Conservation (phyloP, 2,329 filamentous ascomycete species). For the Clonostachys rosea region DNA sequence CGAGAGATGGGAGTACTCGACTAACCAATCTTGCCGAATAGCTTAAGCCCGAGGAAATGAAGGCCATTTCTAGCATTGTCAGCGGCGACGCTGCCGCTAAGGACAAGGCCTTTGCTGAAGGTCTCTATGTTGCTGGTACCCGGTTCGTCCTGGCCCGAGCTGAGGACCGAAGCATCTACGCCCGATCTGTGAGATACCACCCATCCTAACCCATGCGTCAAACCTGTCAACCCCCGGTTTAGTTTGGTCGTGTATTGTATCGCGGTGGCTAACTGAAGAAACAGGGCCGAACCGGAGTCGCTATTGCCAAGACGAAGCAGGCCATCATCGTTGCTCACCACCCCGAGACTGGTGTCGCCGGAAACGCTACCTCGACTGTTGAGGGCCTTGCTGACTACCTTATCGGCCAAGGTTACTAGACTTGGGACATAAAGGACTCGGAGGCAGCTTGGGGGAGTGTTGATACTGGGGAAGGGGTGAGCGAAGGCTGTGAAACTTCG, state of each 20-base stretch:
- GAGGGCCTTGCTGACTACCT: conserved; percentile 87
- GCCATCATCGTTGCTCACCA: conserved; percentile 89
- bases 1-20: background rate
- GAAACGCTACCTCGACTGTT: conserved; percentile 73
- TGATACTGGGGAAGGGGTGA: too few relatives aligned
- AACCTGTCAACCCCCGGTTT: too few relatives aligned
- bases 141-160: conserved; percentile 75
- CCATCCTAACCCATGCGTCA: background rate
- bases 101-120: conserved; percentile 65
- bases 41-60: conserved; percentile 50
- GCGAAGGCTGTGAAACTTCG: too few relatives aligned
- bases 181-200: conserved; percentile 64
- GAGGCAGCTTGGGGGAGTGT: background rate
- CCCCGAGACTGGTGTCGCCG: conserved; percentile 66
- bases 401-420: conserved; percentile 71
- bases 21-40: conserved; percentile 5
- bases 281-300: conserved; percentile 72
- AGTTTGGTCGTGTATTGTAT: background rate
- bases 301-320: conserved; percentile 81
- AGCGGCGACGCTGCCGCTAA: conserved; percentile 36
- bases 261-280: background rate
- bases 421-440: background rate
- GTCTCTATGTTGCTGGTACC: conserved; percentile 70
- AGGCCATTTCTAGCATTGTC: conserved; percentile 50
- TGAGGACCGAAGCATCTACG: conserved; percentile 77